Percentiles rank a stretch among this genome's conserved stretches.
These are phyloP conservation scores for Sistotremastrum niveocremeum DNA, from an alignment of 768 basidiomycete genomes.

Conservation along the genomic window DNA sequence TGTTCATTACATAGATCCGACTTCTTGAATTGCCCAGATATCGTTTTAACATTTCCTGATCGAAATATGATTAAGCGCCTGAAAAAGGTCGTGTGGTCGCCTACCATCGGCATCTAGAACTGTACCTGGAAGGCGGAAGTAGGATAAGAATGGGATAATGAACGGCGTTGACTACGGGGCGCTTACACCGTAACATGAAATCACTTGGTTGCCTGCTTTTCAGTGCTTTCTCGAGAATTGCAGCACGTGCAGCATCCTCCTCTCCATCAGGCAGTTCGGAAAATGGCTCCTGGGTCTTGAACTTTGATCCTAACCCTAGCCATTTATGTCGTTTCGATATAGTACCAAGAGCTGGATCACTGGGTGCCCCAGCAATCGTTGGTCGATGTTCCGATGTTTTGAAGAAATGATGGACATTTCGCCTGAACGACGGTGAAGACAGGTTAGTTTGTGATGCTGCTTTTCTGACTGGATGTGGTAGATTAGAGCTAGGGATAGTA, in stretches of 20 bases:
- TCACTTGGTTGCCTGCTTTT: constrained; percentile 81
- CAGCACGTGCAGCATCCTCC: constrained; percentile 58
- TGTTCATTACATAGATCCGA: constrained; percentile 81
- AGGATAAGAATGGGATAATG: constrained; percentile 6
- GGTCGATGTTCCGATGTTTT: too few species aligned
- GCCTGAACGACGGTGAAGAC: too few species aligned
- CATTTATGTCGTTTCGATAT: too few species aligned
- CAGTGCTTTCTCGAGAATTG: constrained; percentile 74
- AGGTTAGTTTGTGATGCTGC: too few species aligned
- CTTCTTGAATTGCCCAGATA: constrained; percentile 82
- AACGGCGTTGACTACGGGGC: constrained; percentile 9
- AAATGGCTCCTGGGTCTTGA: constrained; percentile 1
- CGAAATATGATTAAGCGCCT: constrained; percentile 9
- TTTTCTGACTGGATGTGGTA: too few species aligned
- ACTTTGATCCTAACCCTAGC: too few species aligned
- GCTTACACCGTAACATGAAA: constrained; percentile 82
- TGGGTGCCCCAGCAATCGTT: too few species aligned
- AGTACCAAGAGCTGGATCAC: too few species aligned
- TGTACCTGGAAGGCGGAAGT: constrained; percentile 43
- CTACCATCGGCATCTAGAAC: constrained; percentile 74
- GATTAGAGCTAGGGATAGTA: too few species aligned
- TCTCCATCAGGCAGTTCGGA: constrained; percentile 23
- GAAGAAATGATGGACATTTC: too few species aligned
- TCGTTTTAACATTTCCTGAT: constrained; percentile 72
- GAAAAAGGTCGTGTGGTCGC: constrained; percentile 10